Percentiles rank a stretch among this genome's conserved stretches.
Conservation (phyloP, 805 yeast genomes). For the Pichia occidentalis region DNA sequence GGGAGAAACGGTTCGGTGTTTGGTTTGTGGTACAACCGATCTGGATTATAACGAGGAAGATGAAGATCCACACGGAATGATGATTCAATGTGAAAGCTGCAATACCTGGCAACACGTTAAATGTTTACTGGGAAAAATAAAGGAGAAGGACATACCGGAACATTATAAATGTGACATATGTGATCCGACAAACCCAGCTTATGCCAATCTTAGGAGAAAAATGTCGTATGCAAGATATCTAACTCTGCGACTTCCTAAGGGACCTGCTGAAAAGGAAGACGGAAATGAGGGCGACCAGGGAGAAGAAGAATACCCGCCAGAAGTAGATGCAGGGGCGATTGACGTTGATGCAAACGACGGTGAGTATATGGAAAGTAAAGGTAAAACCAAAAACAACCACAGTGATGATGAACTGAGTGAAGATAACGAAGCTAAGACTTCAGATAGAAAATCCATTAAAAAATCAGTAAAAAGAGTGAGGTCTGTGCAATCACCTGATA, state of each 20-base stretch:
- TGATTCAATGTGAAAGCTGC: slow-evolving; percentile 54
- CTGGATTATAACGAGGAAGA: slow-evolving; percentile 51
- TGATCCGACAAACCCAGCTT: slow-evolving; percentile 31
- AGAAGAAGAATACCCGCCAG: slow-evolving; percentile 10
- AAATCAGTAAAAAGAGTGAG: not conserved
- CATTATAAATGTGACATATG: slow-evolving; percentile 52
- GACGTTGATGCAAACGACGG: slow-evolving; percentile 4
- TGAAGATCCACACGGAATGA: slow-evolving; percentile 37
- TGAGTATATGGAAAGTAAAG: slow-evolving; percentile 3
- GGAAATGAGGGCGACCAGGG: slow-evolving; percentile 7
- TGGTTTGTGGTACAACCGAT: slow-evolving; percentile 55
- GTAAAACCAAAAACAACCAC: slow-evolving; percentile 3
- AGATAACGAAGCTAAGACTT: slow-evolving; percentile 3
- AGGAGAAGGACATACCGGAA: slow-evolving; percentile 35
- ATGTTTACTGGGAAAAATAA: slow-evolving; percentile 49
- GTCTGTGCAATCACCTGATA: not conserved
- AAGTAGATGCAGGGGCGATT: slow-evolving; percentile 8
- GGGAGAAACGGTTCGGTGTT: slow-evolving; percentile 41
- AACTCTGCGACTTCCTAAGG: slow-evolving; percentile 10
- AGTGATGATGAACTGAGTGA: slow-evolving; percentile 11
- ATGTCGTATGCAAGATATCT: slow-evolving; percentile 28
- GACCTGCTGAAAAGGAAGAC: slow-evolving; percentile 9
- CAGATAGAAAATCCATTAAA: too few relatives aligned
- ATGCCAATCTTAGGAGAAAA: slow-evolving; percentile 29
- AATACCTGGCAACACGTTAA: slow-evolving; percentile 65